Evolutionary conservation across 1,284 basidiomycete genomes (phyloP).

Genomic region (Cyathus olla): DNA sequence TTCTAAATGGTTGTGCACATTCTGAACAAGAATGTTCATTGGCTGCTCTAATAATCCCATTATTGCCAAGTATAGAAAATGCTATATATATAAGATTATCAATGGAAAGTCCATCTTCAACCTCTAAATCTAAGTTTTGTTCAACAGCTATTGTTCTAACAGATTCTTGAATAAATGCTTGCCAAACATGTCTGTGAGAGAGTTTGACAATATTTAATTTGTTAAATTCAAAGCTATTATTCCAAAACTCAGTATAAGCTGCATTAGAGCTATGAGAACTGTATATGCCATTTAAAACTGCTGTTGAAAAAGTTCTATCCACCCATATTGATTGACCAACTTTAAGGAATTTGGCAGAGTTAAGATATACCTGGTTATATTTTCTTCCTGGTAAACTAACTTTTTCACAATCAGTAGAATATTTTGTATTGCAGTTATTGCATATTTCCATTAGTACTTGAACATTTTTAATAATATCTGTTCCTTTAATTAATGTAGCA

Average conservation of each 20-base stretch:
- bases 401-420: no score
- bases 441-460: constrained; percentile 17
- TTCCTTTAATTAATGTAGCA: neutral
- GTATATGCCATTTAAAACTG: no score
- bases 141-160: constrained; percentile 13
- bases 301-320: no score
- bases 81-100: constrained; percentile 18
- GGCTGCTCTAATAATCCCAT: constrained; percentile 14
- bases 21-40: constrained; percentile 15
- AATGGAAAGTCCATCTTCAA: constrained; percentile 16
- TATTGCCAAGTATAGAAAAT: constrained; percentile 13
- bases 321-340: neutral
- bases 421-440: constrained; percentile 8
- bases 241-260: no score
- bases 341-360: neutral
- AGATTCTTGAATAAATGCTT: constrained; percentile 27
- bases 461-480: neutral
- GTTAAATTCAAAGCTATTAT: neutral
- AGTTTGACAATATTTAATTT: neutral
- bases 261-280: no score
- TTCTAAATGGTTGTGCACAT: constrained; percentile 18
- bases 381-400: no score
- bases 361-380: neutral
- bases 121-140: constrained; percentile 6
- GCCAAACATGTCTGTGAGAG: constrained; percentile 16